A percentile compares a stretch with the other conserved stretches of the same genome.
phyloP scores from a whole-genome alignment of 495 filamentous ascomycete genomes.

The Neurospora sp. region DNA sequence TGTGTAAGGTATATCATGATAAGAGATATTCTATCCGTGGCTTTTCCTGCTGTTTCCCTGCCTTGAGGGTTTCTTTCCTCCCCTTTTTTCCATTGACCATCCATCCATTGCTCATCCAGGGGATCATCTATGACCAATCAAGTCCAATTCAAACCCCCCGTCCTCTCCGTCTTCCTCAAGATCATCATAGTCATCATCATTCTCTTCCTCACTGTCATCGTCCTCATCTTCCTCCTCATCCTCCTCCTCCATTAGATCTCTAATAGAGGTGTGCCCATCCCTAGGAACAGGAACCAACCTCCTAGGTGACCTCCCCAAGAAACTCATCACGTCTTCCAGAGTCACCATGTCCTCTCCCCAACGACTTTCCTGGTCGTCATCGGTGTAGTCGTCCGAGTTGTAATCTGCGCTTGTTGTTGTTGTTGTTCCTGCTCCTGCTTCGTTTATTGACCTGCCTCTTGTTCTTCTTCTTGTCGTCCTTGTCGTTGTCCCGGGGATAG shows the following conservation, averaged over 20 bases:
- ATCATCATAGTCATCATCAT: conserved; percentile 31
- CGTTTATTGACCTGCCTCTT: not conserved
- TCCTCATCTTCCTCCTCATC: conserved; percentile 23
- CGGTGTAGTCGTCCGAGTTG: conserved; percentile 20
- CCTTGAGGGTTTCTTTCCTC: not conserved
- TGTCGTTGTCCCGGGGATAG: not conserved
- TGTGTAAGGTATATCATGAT: not conserved
- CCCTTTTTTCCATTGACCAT: not conserved
- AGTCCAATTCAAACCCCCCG: conserved; percentile 50
- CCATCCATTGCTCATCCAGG: not conserved
- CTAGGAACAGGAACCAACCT: conserved; percentile 22
- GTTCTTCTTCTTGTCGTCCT: not conserved
- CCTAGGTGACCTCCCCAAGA: not conserved
- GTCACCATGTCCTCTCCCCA: not conserved
- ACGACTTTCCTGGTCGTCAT: conserved; percentile 16
- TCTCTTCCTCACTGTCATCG: conserved; percentile 40
- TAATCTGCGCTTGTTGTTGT: not conserved
- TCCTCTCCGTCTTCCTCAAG: conserved; percentile 23
- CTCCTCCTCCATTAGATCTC: conserved; percentile 2
- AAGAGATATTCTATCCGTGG: not conserved
- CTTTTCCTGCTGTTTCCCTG: not conserved
- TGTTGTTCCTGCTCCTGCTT: not conserved
- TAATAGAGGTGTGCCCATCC: conserved; percentile 42
- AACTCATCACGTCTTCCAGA: not conserved
- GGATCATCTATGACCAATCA: conserved; percentile 57